Evolutionary conservation across 768 basidiomycete genomes (phyloP).

Genomic region (Baorangia bicolor): DNA sequence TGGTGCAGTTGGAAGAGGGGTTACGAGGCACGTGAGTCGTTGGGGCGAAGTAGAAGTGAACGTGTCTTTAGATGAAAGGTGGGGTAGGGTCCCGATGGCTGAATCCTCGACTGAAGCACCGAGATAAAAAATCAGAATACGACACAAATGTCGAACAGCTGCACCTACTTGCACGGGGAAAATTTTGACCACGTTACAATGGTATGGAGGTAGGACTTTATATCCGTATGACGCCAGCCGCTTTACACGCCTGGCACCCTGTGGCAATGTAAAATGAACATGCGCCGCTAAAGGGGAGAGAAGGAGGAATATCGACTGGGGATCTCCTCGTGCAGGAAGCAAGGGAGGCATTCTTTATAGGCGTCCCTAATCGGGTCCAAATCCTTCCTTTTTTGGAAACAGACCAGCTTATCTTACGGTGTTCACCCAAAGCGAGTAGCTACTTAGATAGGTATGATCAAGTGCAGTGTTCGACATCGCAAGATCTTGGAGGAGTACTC

Average conservation of each 20-base stretch:
- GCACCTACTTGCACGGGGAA: constrained; percentile 4
- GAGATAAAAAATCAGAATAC: not conserved
- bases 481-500: too few relatives aligned
- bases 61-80: not conserved
- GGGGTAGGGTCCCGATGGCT: not conserved
- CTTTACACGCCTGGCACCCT: too few relatives aligned
- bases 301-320: constrained; percentile 1
- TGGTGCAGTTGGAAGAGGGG: too few relatives aligned
- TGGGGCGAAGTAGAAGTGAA: not conserved
- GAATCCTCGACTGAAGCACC: constrained; percentile 2
- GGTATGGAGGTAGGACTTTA: not conserved
- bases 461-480: too few relatives aligned
- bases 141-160: not conserved
- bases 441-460: not conserved
- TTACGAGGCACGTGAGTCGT: not conserved
- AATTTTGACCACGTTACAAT: constrained; percentile 4
- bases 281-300: not conserved
- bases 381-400: constrained; percentile 1
- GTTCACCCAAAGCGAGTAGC: constrained; percentile 4
- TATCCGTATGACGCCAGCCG: not conserved
- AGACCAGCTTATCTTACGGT: not conserved
- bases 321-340: constrained; percentile 1
- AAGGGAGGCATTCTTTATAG: constrained; percentile 12
- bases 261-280: constrained; percentile 6
- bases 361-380: constrained; percentile 8